A percentile compares a stretch with the other conserved stretches of the same genome.
These are phyloP conservation scores for Tricladium varicosporioides DNA, from an alignment of 2,329 filamentous ascomycete genomes.

Conservation along the genomic window DNA sequence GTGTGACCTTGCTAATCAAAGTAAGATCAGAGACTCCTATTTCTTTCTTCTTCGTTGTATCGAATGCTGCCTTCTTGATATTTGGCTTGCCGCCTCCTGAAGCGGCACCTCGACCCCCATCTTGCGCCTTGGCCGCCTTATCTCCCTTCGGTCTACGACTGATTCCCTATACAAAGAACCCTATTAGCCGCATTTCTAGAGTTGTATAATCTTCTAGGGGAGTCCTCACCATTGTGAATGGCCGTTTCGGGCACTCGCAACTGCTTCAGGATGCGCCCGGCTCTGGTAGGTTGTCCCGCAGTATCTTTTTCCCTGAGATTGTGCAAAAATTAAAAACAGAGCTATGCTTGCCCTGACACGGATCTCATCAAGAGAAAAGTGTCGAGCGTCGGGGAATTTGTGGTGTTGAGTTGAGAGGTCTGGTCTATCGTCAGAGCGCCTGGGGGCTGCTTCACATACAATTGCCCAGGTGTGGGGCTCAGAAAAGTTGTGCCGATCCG, in stretches of 20 bases:
- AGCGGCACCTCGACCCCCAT: constrained; percentile 23
- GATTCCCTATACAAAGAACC: constrained; percentile 30
- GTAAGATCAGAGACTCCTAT: constrained; percentile 98
- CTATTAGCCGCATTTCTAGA: not conserved
- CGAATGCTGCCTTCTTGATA: constrained; percentile 94
- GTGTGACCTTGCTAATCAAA: constrained; percentile 95
- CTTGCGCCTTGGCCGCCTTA: constrained; percentile 29
- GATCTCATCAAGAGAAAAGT: not conserved
- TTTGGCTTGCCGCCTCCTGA: constrained; percentile 46
- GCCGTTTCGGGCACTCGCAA: constrained; percentile 9
- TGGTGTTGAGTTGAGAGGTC: not conserved
- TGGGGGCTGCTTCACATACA: too few species aligned
- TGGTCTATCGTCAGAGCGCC: not conserved
- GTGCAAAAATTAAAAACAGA: not conserved
- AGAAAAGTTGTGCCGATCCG: too few species aligned
- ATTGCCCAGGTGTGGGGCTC: too few species aligned
- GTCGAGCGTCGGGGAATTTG: not conserved
- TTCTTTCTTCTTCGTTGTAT: constrained; percentile 97
- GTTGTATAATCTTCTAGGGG: not conserved
- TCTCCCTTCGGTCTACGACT: constrained; percentile 36
- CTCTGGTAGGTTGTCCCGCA: not conserved
- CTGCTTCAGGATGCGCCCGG: constrained; percentile 21
- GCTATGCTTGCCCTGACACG: not conserved
- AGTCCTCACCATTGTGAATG: constrained; percentile 29
- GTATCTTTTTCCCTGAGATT: not conserved